These are phyloP conservation scores for Kodamaea neixiangensis DNA, from an alignment of 805 yeast genomes.

Conservation along the genomic window DNA sequence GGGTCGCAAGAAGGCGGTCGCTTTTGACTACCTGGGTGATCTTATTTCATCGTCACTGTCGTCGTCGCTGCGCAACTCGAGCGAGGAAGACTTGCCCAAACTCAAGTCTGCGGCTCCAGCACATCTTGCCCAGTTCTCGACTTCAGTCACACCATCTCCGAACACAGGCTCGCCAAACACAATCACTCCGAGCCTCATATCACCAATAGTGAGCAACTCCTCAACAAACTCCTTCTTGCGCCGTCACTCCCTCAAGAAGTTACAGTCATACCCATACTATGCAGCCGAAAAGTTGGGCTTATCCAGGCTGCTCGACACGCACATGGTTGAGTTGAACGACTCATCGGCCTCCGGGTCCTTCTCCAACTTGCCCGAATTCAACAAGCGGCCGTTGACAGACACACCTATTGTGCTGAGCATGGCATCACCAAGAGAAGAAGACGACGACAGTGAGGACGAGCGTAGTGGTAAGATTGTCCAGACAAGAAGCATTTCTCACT, in stretches of 20 bases:
- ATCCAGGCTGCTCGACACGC: slow-evolving; percentile 15
- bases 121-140: slow-evolving; percentile 5
- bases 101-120: not conserved
- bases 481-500: slow-evolving; percentile 42
- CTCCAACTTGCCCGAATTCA: slow-evolving; percentile 53
- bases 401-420: slow-evolving; percentile 65
- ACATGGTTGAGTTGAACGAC: slow-evolving; percentile 12
- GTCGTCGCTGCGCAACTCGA: slow-evolving; percentile 15
- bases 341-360: slow-evolving; percentile 7
- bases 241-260: slow-evolving; percentile 16
- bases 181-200: slow-evolving; percentile 6
- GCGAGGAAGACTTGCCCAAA: slow-evolving; percentile 15
- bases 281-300: slow-evolving; percentile 11
- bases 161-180: slow-evolving; percentile 8
- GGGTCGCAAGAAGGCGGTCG: slow-evolving; percentile 20
- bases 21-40: slow-evolving; percentile 8
- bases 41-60: slow-evolving; percentile 10
- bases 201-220: slow-evolving; percentile 6
- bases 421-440: slow-evolving; percentile 48
- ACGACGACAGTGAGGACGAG: slow-evolving; percentile 34
- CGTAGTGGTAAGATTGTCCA: slow-evolving; percentile 22
- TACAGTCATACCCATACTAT: slow-evolving; percentile 16
- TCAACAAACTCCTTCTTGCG: slow-evolving; percentile 17
- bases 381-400: slow-evolving; percentile 71
- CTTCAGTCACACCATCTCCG: slow-evolving; percentile 12